Percentiles rank a stretch among this genome's conserved stretches.
Conservation (phyloP, 2,329 filamentous ascomycete genomes). For the Aspergillus novoparasiticus region DNA sequence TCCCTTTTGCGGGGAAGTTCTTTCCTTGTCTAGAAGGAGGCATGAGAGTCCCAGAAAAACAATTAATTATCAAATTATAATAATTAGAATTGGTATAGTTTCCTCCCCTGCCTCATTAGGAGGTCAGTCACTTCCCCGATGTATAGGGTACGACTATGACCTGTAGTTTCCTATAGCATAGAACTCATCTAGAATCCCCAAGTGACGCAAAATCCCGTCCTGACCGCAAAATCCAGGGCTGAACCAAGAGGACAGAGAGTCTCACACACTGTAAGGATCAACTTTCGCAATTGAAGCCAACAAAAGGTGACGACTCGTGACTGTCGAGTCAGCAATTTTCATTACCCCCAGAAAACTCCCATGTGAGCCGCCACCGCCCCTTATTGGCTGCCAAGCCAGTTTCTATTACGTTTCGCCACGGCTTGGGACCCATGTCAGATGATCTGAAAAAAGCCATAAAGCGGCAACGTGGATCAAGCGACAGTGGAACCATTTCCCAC, state of each 20-base stretch:
- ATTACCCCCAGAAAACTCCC: conserved; percentile 33
- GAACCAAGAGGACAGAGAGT: background rate
- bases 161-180: background rate
- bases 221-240: conserved; percentile 8
- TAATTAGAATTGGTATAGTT: background rate
- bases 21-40: conserved; percentile 2
- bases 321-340: conserved; percentile 22
- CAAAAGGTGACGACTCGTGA: conserved; percentile 17
- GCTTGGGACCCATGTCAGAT: conserved; percentile 32
- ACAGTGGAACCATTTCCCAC: background rate
- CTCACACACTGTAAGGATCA: conserved; percentile 8
- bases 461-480: background rate
- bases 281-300: background rate
- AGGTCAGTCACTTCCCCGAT: background rate
- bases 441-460: conserved; percentile 20
- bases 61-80: background rate
- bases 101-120: background rate
- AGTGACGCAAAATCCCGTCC: background rate
- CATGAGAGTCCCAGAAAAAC: background rate
- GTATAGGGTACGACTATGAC: background rate
- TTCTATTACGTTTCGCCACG: conserved; percentile 42
- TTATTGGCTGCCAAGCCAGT: conserved; percentile 34
- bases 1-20: conserved; percentile 13
- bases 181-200: background rate
- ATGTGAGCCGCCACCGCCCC: conserved; percentile 6